Evolutionary conservation across 2,329 filamentous ascomycete species (phyloP), one percentile per base, ranked within the genome.

Genomic region (Phaeophleospora eucalypticola): DNA sequence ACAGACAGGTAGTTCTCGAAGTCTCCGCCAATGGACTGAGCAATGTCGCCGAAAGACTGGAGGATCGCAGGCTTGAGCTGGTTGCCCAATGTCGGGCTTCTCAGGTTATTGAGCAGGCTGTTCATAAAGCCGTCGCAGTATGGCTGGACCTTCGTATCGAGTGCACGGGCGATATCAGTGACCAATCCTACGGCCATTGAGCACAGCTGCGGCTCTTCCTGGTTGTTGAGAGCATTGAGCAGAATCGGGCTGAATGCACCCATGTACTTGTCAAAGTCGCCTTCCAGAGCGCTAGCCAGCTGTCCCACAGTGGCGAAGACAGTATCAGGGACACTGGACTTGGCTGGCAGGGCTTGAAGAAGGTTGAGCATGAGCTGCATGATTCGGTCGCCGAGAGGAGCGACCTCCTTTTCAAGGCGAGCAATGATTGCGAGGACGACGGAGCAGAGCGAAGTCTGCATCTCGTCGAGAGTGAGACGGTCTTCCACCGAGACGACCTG

Each of bases 61-160:
- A 98, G 80, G 56, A 98, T 98, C 20, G 93, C 89, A 36, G 93
- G 93, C 80, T 97, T 97, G 73, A 97, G 94, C 71, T 95, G 89
- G 70, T 97, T 95, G 58, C 87, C 86, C 44, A 95, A 78, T n/a
- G 84, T 81, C 10, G 86, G 82, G 70, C 88, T 94, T 82, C 87
- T 82, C 35, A 98, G 75, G 71, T 95, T 94, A 75, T 89, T 90
- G 53, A 98, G 80, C 48, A 98, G 77, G 66, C 93, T 87, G 77
- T 98, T 98, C 93, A 98, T 98, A 69, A 97, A 96, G 57, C 84
- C 81, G 63, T 98, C 93, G 71, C 93, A 98, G 76, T 86, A 97
- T 47, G 91, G 93, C 71, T 95, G 88, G 63, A 91, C 87, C 68
- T 86, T 87, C 65, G 89, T 84, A 66, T 89, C 88, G 65, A 97